These are phyloP conservation scores for Fusarium domesticum DNA, from an alignment of 2,329 filamentous ascomycete genomes.

Conservation along the genomic window DNA sequence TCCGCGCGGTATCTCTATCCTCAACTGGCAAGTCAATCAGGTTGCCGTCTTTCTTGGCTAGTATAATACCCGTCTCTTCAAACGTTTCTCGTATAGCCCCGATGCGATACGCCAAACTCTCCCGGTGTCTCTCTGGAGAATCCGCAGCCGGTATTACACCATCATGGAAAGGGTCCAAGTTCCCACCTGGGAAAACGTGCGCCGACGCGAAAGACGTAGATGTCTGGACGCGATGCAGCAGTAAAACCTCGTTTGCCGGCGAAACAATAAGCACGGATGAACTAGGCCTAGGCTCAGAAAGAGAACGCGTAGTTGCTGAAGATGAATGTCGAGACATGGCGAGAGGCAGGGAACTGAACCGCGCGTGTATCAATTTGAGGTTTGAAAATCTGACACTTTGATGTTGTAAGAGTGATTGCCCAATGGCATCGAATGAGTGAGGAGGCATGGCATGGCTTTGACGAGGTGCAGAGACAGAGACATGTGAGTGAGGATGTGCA, in stretches of 20 bases:
- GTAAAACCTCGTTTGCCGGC: constrained; percentile 78
- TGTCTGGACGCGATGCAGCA: constrained; percentile 80
- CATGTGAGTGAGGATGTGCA: constrained; percentile 14
- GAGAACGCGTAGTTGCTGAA: constrained; percentile 25
- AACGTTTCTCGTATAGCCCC: constrained; percentile 90
- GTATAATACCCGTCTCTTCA: constrained; percentile 87
- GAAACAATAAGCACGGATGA: constrained; percentile 83
- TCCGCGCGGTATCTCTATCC: constrained; percentile 63
- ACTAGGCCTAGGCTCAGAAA: constrained; percentile 57
- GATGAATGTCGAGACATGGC: constrained; percentile 12
- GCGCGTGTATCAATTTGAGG: too few relatives aligned
- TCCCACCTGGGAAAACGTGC: constrained; percentile 93
- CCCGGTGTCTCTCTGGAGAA: constrained; percentile 60
- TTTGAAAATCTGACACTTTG: neutral
- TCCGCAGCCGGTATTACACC: constrained; percentile 50
- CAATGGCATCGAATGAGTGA: constrained; percentile 5
- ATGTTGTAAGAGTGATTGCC: constrained; percentile 13
- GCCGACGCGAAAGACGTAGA: constrained; percentile 85
- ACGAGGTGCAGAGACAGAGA: neutral
- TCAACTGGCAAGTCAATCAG: constrained; percentile 60
- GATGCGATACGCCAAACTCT: constrained; percentile 71
- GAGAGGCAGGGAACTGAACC: too few relatives aligned
- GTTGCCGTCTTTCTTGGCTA: constrained; percentile 56
- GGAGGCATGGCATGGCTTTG: constrained; percentile 20
- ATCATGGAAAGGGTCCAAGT: constrained; percentile 74